Conservation (phyloP, 805 yeast genomes). For the Ogataea siamensis region DNA sequence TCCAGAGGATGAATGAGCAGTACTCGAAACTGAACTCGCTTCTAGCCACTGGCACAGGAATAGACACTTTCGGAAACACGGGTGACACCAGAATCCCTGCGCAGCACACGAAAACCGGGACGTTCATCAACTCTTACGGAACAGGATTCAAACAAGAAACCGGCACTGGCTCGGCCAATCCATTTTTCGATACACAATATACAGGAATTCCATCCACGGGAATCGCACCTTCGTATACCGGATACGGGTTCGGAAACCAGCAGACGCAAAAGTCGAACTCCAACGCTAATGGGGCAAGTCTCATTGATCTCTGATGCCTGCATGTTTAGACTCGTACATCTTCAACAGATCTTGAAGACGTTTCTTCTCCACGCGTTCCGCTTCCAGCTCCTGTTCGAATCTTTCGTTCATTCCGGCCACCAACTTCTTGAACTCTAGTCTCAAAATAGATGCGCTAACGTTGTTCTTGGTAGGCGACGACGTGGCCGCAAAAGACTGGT, state of each 20-base stretch:
- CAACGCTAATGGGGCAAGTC: slow-evolving; percentile 26
- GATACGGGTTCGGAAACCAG: slow-evolving; percentile 92
- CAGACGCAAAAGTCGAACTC: slow-evolving; percentile 31
- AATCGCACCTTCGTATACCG: slow-evolving; percentile 82
- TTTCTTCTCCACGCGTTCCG: slow-evolving; percentile 52
- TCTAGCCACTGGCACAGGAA: slow-evolving; percentile 83
- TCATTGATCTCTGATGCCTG: slow-evolving; percentile 32
- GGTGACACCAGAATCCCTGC: slow-evolving; percentile 87
- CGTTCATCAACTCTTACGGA: slow-evolving; percentile 84
- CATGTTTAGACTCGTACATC: slow-evolving; percentile 28
- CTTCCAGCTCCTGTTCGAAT: slow-evolving; percentile 56
- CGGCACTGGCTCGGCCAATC: slow-evolving; percentile 48
- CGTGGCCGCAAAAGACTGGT: slow-evolving; percentile 7
- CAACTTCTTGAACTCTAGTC: slow-evolving; percentile 67
- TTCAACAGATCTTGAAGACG: slow-evolving; percentile 43
- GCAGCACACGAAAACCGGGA: slow-evolving; percentile 81
- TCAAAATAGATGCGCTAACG: slow-evolving; percentile 49
- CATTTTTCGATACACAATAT: slow-evolving; percentile 66
- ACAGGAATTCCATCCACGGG: slow-evolving; percentile 65
- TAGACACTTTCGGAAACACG: slow-evolving; percentile 90
- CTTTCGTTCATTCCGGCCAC: slow-evolving; percentile 59
- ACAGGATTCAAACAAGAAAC: slow-evolving; percentile 65
- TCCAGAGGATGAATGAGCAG: slow-evolving; percentile 53
- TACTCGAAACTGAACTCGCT: slow-evolving; percentile 73
- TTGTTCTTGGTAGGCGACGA: slow-evolving; percentile 28